phyloP scores from a whole-genome alignment of 192 early-diverging fungal species.

The Anaeromyces robustus region DNA sequence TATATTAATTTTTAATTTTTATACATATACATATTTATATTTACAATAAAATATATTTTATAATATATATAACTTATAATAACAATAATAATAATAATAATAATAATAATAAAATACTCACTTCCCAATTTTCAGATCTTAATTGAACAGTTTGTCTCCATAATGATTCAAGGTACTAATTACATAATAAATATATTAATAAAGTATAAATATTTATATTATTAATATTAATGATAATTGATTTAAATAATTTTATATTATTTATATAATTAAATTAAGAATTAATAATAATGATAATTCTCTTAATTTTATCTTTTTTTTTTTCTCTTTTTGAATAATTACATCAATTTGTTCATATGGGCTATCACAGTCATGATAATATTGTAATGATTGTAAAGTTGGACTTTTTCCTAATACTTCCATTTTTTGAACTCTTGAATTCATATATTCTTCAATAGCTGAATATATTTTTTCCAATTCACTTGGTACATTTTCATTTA shows the following conservation, averaged over 20 bases:
- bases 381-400: not conserved
- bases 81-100: no score
- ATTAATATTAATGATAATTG: no score
- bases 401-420: not conserved
- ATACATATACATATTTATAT: no score
- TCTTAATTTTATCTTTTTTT: no score
- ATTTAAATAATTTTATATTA: no score
- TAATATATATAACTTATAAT: no score
- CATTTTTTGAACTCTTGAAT: slow-evolving; percentile 1
- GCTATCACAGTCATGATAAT: not conserved
- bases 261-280: no score
- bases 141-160: not conserved
- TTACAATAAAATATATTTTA: no score
- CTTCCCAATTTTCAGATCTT: not conserved
- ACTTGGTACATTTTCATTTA: slow-evolving; percentile 28
- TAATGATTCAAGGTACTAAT: not conserved
- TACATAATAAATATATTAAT: not conserved
- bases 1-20: no score
- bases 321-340: not conserved
- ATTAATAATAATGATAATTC: no score
- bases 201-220: no score
- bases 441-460: slow-evolving; percentile 17
- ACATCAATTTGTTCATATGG: not conserved
- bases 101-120: not conserved
- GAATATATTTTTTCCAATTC: slow-evolving; percentile 15